phyloP scores from a whole-genome alignment of 2,329 filamentous ascomycete species.

The Botrytis pseudocinerea region DNA sequence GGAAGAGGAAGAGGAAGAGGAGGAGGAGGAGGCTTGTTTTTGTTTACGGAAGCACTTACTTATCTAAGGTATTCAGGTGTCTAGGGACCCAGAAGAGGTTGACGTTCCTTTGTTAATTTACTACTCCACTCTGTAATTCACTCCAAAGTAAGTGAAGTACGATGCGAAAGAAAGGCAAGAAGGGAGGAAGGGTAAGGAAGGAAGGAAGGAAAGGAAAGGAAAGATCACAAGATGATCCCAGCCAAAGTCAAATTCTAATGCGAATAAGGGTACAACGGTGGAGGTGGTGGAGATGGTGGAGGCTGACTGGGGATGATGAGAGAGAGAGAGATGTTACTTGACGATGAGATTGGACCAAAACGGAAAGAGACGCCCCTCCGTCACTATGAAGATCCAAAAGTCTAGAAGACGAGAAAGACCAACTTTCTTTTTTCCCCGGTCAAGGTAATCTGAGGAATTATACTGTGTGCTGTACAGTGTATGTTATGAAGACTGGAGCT shows the following conservation, averaged over 20 bases:
- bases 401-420: neutral
- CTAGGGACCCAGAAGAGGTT: neutral
- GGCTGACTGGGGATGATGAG: neutral
- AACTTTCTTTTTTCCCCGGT: neutral
- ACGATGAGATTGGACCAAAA: neutral
- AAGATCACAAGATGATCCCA: neutral
- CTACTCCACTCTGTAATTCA: neutral
- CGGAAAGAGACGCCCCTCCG: neutral
- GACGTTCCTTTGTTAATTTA: neutral
- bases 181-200: neutral
- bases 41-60: conserved; percentile 5
- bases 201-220: neutral
- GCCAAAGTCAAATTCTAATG: neutral
- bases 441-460: neutral
- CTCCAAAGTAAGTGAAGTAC: neutral
- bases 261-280: neutral
- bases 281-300: neutral
- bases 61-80: neutral
- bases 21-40: neutral
- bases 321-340: conserved; percentile 1
- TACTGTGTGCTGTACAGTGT: neutral
- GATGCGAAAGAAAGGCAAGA: neutral
- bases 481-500: neutral
- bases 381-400: neutral
- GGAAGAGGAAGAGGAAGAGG: neutral